A percentile compares a stretch with the other conserved stretches of the same genome.
Evolutionary conservation across 2,329 filamentous ascomycete genomes (phyloP).

Genomic region (Emergomyces africanus): DNA sequence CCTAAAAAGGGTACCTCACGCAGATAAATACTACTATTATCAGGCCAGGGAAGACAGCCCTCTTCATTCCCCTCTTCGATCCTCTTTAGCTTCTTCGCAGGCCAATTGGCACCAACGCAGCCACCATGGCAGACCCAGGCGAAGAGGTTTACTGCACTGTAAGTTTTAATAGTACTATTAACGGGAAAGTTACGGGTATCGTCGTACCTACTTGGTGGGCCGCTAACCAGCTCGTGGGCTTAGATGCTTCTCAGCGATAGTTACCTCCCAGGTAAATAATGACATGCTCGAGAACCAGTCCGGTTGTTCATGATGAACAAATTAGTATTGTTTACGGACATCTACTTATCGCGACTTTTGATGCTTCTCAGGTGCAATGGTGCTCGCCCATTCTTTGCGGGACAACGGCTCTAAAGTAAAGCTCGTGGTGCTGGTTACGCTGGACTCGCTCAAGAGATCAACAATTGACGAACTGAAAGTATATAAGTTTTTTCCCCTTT

Average conservation of each 20-base stretch:
- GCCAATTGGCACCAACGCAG: background rate
- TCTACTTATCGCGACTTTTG: slow-evolving; percentile 5
- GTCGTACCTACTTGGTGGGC: background rate
- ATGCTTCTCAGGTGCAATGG: slow-evolving; percentile 61
- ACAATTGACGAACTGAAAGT: slow-evolving; percentile 72
- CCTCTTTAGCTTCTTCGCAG: background rate
- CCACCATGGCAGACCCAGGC: slow-evolving; percentile 27
- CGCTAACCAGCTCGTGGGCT: slow-evolving; percentile 3
- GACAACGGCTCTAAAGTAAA: slow-evolving; percentile 81
- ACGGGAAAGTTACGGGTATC: background rate
- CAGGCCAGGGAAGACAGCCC: background rate
- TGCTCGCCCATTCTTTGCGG: slow-evolving; percentile 85
- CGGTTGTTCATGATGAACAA: slow-evolving; percentile 9
- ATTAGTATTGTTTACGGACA: background rate
- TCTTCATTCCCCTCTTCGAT: background rate
- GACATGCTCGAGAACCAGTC: background rate
- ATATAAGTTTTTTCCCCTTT: slow-evolving; percentile 15
- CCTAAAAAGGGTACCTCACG: background rate
- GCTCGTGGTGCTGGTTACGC: slow-evolving; percentile 70
- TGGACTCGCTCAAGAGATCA: slow-evolving; percentile 61
- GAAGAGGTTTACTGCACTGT: slow-evolving; percentile 57
- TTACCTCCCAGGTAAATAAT: slow-evolving; percentile 70
- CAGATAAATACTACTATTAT: background rate
- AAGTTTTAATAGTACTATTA: slow-evolving; percentile 20
- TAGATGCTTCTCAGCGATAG: slow-evolving; percentile 85